Evolutionary conservation across 345 rosid genomes (phyloP).

Genomic region (Brassica carinata): DNA sequence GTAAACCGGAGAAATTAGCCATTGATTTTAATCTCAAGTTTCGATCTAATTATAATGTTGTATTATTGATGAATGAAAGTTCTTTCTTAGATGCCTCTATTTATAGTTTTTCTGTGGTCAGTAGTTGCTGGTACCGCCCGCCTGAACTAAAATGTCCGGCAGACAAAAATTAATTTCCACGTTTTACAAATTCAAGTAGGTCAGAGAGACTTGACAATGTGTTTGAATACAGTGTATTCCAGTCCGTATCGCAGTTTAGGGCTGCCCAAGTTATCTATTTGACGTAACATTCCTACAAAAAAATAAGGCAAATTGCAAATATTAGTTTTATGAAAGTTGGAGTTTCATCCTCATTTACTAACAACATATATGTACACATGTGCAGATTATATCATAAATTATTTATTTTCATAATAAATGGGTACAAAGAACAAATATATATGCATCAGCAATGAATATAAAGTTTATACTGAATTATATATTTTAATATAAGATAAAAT

Average conservation of each 20-base stretch:
- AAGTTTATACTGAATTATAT: too few relatives aligned
- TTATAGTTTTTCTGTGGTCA: slow-evolving; percentile 15
- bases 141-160: not conserved
- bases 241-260: not conserved
- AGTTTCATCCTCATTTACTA: not conserved
- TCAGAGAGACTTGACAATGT: not conserved
- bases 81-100: not conserved
- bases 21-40: not conserved
- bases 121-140: not conserved
- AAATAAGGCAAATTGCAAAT: not conserved
- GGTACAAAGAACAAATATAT: not conserved
- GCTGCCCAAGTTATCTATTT: not conserved
- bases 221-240: not conserved
- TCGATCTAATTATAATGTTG: not conserved
- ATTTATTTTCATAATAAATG: not conserved
- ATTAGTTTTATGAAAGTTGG: not conserved
- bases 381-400: not conserved
- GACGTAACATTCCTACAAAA: not conserved
- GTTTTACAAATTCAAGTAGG: not conserved
- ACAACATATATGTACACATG: too few relatives aligned
- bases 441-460: too few relatives aligned
- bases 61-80: not conserved
- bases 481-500: too few relatives aligned
- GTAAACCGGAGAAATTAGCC: slow-evolving; percentile 9
- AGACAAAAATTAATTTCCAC: not conserved